phyloP scores from a whole-genome alignment of 2,329 filamentous ascomycete species.

The Gremmenia infestans region DNA sequence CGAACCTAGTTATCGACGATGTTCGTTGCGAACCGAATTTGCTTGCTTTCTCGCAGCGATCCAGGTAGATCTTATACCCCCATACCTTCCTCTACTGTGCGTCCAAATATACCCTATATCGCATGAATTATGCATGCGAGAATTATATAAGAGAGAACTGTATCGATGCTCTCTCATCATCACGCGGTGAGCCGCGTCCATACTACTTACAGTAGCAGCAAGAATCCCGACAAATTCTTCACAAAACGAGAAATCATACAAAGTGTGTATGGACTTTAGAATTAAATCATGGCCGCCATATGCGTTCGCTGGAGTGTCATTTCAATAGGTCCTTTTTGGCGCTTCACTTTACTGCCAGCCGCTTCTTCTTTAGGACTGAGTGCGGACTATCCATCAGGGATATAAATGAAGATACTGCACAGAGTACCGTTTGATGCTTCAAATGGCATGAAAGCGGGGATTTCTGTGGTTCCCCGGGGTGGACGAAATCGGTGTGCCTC shows the following conservation, averaged over 20 bases:
- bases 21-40: background rate
- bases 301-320: background rate
- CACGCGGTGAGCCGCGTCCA: background rate
- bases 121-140: conserved; percentile 13
- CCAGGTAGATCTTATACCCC: conserved; percentile 10
- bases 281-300: background rate
- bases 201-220: background rate
- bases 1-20: conserved; percentile 1
- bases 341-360: background rate
- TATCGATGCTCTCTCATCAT: background rate
- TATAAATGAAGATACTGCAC: conserved; percentile 4
- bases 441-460: background rate
- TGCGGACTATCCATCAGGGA: background rate
- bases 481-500: background rate
- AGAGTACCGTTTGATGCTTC: background rate
- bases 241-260: conserved; percentile 1
- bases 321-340: background rate
- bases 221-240: background rate
- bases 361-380: background rate
- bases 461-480: background rate
- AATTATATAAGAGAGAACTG: conserved; percentile 5
- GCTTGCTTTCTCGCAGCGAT: background rate
- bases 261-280: background rate
- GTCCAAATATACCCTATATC: conserved; percentile 9
- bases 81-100: background rate